A percentile compares a stretch with the other conserved stretches of the same genome.
Evolutionary conservation across 139 green algal genomes (phyloP).

Genomic region (Chlamydomonas eustigma): DNA sequence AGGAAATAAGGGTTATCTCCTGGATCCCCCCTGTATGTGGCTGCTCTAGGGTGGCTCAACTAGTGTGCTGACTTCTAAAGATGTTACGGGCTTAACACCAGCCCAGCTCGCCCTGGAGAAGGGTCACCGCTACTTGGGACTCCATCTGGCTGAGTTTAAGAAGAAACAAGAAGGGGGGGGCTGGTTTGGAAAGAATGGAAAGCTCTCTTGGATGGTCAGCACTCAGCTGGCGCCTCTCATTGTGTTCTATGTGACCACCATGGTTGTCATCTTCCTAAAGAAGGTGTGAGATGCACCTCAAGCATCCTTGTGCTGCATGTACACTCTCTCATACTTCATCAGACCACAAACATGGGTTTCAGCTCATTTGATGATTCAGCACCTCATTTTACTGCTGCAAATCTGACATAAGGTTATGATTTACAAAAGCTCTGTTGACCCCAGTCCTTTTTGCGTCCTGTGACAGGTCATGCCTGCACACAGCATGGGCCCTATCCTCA

Average conservation of each 20-base stretch:
- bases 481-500: neutral
- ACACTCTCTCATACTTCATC: no score
- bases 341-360: no score
- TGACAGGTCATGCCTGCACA: constrained; percentile 1
- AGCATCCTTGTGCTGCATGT: no score
- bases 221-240: constrained; percentile 81
- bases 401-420: no score
- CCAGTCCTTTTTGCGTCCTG: neutral
- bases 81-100: constrained; percentile 83
- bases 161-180: constrained; percentile 23
- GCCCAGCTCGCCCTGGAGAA: constrained; percentile 88
- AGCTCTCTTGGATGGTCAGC: constrained; percentile 45
- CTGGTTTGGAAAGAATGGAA: constrained; percentile 47
- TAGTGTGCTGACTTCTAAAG: constrained; percentile 51
- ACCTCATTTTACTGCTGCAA: no score
- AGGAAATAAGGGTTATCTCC: no score
- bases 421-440: no score
- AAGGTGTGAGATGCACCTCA: no score
- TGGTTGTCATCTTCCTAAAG: constrained; percentile 63
- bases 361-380: no score
- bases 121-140: constrained; percentile 80
- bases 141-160: constrained; percentile 57
- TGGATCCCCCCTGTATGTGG: neutral
- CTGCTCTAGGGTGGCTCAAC: constrained; percentile 45
- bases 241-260: constrained; percentile 67